Evolutionary conservation across 176 grass and related monocot genomes (phyloP).

Genomic region (Panicum miliaceum): DNA sequence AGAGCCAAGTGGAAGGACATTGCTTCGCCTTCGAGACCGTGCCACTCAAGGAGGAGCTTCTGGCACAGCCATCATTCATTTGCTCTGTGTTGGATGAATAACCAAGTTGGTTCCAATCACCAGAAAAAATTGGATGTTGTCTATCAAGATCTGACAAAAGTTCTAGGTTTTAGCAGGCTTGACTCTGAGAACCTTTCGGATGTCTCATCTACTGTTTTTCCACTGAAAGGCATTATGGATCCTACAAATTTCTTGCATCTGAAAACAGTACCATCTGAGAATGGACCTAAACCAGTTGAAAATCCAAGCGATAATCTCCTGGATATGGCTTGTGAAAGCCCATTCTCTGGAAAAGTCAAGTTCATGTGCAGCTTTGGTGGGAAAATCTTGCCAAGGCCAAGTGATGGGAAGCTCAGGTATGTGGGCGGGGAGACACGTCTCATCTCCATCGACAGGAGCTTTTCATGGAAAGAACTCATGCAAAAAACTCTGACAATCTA

Average conservation of each 20-base stretch:
- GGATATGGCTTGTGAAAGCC: constrained; percentile 53
- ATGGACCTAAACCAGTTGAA: constrained; percentile 43
- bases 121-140: constrained; percentile 37
- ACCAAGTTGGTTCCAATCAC: constrained; percentile 34
- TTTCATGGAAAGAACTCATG: constrained; percentile 69
- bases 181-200: constrained; percentile 48
- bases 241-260: constrained; percentile 14
- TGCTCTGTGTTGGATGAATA: constrained; percentile 28
- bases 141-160: constrained; percentile 55
- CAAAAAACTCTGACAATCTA: constrained; percentile 74
- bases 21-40: background rate
- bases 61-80: background rate
- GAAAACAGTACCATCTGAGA: constrained; percentile 34
- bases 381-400: constrained; percentile 88
- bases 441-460: constrained; percentile 64
- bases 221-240: constrained; percentile 48
- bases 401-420: constrained; percentile 86
- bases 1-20: background rate
- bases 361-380: constrained; percentile 98
- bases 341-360: constrained; percentile 68
- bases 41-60: constrained; percentile 12
- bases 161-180: constrained; percentile 56
- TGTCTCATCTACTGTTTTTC: constrained; percentile 47
- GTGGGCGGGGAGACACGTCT: constrained; percentile 83
- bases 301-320: constrained; percentile 46